Conservation (phyloP, 2,329 filamentous ascomycete species). For the Colletotrichum paranaense region DNA sequence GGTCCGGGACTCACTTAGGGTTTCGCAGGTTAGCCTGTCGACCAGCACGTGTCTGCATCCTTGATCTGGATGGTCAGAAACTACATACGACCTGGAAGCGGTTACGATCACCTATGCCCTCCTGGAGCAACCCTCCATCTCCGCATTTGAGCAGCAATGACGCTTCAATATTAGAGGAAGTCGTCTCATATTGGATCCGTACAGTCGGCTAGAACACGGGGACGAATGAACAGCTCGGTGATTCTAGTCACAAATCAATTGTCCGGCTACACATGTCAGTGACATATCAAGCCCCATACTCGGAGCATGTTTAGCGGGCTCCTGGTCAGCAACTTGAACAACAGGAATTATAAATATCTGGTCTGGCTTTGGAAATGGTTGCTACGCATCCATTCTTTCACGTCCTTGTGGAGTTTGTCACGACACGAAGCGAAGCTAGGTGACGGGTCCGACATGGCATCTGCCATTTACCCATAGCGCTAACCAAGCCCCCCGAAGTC, state of each 20-base stretch:
- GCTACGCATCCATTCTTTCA: not conserved
- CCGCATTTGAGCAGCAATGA: not conserved
- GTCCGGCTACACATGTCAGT: not conserved
- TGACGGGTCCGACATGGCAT: constrained; percentile 16
- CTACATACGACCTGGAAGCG: constrained; percentile 12
- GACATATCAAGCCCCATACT: not conserved
- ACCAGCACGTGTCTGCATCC: constrained; percentile 25
- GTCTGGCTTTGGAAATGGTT: constrained; percentile 5
- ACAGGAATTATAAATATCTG: constrained; percentile 16
- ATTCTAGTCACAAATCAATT: not conserved
- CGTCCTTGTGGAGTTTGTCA: constrained; percentile 19
- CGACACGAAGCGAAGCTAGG: constrained; percentile 23
- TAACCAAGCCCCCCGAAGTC: constrained; percentile 31
- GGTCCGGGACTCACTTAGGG: constrained; percentile 12
- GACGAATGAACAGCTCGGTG: not conserved
- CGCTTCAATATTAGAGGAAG: not conserved
- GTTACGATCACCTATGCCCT: constrained; percentile 22
- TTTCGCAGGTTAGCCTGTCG: constrained; percentile 5
- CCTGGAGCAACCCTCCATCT: constrained; percentile 23
- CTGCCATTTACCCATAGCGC: constrained; percentile 15
- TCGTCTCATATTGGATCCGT: not conserved
- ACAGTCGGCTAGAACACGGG: not conserved
- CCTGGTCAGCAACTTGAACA: constrained; percentile 7
- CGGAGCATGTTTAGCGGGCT: not conserved
- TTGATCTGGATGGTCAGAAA: constrained; percentile 21